These are phyloP conservation scores for Teunomyces pallodes DNA, from an alignment of 805 yeast genomes.

Conservation along the genomic window DNA sequence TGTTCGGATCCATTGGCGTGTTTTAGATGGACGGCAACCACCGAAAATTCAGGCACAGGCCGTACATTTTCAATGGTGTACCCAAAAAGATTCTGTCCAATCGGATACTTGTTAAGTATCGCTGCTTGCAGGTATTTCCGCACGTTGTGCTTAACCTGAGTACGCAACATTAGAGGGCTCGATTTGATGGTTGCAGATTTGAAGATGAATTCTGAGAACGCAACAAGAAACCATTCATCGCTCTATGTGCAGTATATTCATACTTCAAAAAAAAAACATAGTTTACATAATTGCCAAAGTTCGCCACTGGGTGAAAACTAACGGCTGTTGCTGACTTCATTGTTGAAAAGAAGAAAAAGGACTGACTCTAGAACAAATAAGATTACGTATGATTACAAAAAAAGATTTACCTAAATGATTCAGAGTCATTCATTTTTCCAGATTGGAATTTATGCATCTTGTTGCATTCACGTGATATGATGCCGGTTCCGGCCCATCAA, in stretches of 20 bases:
- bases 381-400: too few relatives aligned
- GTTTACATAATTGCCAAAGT: too few relatives aligned
- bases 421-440: too few relatives aligned
- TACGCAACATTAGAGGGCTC: neutral
- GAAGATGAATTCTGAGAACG: neutral
- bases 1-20: conserved; percentile 82
- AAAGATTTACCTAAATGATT: too few relatives aligned
- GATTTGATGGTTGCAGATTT: neutral
- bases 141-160: neutral
- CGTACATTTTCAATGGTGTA: conserved; percentile 62
- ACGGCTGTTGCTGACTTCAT: too few relatives aligned
- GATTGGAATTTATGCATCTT: too few relatives aligned
- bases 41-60: conserved; percentile 76
- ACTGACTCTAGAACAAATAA: too few relatives aligned
- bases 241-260: too few relatives aligned
- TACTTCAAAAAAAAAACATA: too few relatives aligned
- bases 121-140: conserved; percentile 2
- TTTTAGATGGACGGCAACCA: conserved; percentile 70
- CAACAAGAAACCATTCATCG: too few relatives aligned
- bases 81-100: conserved; percentile 64
- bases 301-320: too few relatives aligned
- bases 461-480: neutral
- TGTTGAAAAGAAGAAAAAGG: too few relatives aligned
- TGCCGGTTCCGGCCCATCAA: neutral
- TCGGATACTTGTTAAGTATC: conserved; percentile 47